Base-by-base conservation (phyloP, 139 green algal genomes). In the Volvox africanus region DNA sequence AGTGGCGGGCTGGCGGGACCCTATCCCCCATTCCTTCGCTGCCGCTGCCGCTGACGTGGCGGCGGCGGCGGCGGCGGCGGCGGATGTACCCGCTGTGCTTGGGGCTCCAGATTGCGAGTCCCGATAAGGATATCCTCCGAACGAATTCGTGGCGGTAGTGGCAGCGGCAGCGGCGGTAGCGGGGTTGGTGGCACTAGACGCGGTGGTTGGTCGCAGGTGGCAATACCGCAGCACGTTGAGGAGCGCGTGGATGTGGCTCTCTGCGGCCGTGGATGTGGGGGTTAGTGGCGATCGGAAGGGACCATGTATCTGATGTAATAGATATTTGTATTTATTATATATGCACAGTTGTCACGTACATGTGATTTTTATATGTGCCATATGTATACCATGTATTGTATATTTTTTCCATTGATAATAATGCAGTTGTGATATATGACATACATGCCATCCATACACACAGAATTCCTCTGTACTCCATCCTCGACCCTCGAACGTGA, bases 211-310 rank as follows among this genome's bases (percentile, higher is more conserved):
- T 30, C 85, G 36, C 61, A 92, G 88, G 78, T 97, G 95, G 89
- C 96, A 96, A 93, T 97, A 98, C 61, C 96, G 95, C 83, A 99
- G 94, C 61, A 99, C 96, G 91, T 99, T 99, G 86, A 99, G 91
- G 32, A 99, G 93, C 19, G 97, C 98, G 93, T 99, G 98, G 86
- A 99, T 97, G 92, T 89, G 85, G 85, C 85, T 89, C 85, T 89
- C 85, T 89, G 85, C 1, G n/a, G 65, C 17, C 19, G 62, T 19
- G 62, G 62, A 69, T 69, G 17, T 69, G 19, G 62, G 62, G 62
- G 19, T 17, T 19, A 69, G 62, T 69, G 62, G 44, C 44, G 44
- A 55, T 55, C 44, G 5, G 44, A 55, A 55, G 9, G 9, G 9
- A 55, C 9, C 9, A 55, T 55, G 9, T 55, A 55, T 55, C 5